Conservation (phyloP, 2,329 filamentous ascomycete genomes). For the Rhinocladiella mackenziei region DNA sequence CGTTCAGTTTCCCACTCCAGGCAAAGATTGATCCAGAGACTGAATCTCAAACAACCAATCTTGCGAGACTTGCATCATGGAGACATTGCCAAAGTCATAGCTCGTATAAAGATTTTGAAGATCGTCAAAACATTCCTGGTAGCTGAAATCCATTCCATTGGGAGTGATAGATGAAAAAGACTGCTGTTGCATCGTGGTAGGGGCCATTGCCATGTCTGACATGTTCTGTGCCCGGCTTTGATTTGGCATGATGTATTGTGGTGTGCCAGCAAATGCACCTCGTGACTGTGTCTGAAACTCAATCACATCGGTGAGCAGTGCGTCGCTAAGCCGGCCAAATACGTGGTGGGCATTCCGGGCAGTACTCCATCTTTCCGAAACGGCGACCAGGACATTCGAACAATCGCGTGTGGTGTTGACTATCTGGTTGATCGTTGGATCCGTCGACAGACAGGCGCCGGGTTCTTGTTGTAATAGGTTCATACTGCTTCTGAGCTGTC, state of each 20-base stretch:
- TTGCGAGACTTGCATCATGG: slow-evolving; percentile 26
- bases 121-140: slow-evolving; percentile 1
- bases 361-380: slow-evolving; percentile 43
- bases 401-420: slow-evolving; percentile 44
- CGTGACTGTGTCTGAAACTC: no score
- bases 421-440: slow-evolving; percentile 41
- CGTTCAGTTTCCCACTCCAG: no score
- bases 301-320: slow-evolving; percentile 42
- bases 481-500: slow-evolving; percentile 7
- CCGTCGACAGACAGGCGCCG: slow-evolving; percentile 29
- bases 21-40: no score
- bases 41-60: slow-evolving; percentile 1
- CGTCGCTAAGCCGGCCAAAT: slow-evolving; percentile 44
- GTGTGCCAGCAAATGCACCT: no score
- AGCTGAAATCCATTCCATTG: slow-evolving; percentile 3
- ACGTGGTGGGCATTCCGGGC: slow-evolving; percentile 43
- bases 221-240: no score
- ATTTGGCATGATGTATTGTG: no score
- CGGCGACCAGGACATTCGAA: slow-evolving; percentile 45
- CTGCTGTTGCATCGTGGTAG: no score
- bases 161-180: no score
- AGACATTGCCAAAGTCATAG: not conserved
- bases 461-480: not conserved
- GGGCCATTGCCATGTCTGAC: no score
- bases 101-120: slow-evolving; percentile 1